Evolutionary conservation across 129 eudicot genomes (phyloP).

Genomic region (Logfia minima): DNA sequence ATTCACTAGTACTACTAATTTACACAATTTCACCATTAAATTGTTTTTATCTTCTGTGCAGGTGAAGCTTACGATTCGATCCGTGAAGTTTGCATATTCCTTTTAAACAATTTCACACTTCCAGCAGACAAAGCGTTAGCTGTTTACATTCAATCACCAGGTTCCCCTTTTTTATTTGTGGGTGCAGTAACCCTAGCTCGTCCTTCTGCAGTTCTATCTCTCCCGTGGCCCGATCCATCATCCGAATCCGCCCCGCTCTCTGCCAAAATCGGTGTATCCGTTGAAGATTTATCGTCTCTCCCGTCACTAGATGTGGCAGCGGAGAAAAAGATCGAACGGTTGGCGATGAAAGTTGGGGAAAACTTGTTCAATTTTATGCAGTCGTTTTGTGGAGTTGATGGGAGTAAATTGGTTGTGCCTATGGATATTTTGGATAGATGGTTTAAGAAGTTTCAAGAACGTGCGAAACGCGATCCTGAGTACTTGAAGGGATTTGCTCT

Average conservation of each 20-base stretch:
- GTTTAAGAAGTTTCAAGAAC: constrained; percentile 97
- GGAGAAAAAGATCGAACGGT: constrained; percentile 69
- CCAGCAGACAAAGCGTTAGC: constrained; percentile 96
- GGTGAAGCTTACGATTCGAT: constrained; percentile 81
- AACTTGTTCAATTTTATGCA: constrained; percentile 96
- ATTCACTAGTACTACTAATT: too few species aligned
- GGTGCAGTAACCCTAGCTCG: constrained; percentile 79
- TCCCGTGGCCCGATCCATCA: constrained; percentile 87
- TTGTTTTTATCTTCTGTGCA: constrained; percentile 5
- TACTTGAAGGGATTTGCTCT: constrained; percentile 84
- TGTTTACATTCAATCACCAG: constrained; percentile 83
- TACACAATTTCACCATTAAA: not conserved
- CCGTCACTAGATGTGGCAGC: constrained; percentile 87
- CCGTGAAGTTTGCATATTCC: constrained; percentile 74
- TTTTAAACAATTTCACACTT: constrained; percentile 69
- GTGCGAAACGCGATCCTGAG: constrained; percentile 91
- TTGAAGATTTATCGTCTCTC: constrained; percentile 63
- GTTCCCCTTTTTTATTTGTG: constrained; percentile 69
- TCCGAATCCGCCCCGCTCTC: constrained; percentile 56
- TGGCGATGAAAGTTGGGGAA: constrained; percentile 92
- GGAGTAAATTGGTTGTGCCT: constrained; percentile 81
- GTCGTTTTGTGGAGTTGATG: constrained; percentile 97
- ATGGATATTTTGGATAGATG: constrained; percentile 96
- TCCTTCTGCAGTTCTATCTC: constrained; percentile 76
- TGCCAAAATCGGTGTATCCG: constrained; percentile 88